Percentiles rank a stretch among this genome's conserved stretches.
Conservation (phyloP, 768 basidiomycete genomes). For the Termitomyces sp. region DNA sequence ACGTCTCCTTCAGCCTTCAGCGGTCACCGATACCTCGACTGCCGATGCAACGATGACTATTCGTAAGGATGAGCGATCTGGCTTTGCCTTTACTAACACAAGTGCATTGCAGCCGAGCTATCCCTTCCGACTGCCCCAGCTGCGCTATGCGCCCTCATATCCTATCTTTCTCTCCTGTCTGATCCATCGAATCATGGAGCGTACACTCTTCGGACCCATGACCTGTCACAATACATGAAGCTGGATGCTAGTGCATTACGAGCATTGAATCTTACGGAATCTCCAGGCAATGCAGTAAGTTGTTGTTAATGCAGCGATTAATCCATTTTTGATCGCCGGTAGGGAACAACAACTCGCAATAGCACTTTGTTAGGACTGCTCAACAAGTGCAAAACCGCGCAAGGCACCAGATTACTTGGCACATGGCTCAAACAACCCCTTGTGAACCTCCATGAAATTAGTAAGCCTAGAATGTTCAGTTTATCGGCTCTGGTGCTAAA, state of each 20-base stretch:
- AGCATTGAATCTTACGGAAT: conserved; percentile 82
- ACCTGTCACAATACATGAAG: conserved; percentile 92
- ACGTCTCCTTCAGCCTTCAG: conserved; percentile 52
- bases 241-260: conserved; percentile 92
- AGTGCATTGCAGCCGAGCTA: conserved; percentile 58
- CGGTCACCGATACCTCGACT: conserved; percentile 32
- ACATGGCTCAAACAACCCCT: conserved; percentile 96
- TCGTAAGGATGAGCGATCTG: conserved; percentile 35
- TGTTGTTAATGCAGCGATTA: conserved; percentile 3
- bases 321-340: not conserved
- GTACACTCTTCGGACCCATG: conserved; percentile 81
- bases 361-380: conserved; percentile 85
- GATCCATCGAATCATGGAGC: conserved; percentile 76
- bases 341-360: conserved; percentile 68
- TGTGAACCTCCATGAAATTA: conserved; percentile 89
- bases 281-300: conserved; percentile 49
- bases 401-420: conserved; percentile 82
- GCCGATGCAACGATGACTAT: conserved; percentile 48
- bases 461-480: conserved; percentile 38
- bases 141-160: conserved; percentile 75
- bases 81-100: not conserved
- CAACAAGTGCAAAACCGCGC: conserved; percentile 95
- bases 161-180: conserved; percentile 74
- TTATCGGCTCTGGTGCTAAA: not conserved
- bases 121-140: conserved; percentile 73